Percentiles rank a stretch among this genome's conserved stretches.
Conservation (phyloP, 371 early-diverging fungal genomes). For the Blakeslea trispora region DNA sequence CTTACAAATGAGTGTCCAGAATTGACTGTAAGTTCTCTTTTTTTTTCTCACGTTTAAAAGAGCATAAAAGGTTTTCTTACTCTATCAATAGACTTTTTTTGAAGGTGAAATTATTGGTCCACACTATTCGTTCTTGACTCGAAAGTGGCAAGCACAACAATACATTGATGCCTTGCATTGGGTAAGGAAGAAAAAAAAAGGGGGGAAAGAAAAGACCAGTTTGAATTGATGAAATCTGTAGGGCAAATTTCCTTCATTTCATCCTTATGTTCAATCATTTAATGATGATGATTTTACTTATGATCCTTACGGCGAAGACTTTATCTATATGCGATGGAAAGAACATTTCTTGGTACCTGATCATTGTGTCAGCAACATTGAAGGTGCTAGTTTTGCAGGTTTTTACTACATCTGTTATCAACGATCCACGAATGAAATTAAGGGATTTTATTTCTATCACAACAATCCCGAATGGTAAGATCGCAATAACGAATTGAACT, state of each 20-base stretch:
- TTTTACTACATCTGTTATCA: constrained; percentile 95
- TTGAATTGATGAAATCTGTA: constrained; percentile 14
- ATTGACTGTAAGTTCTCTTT: constrained; percentile 30
- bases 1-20: constrained; percentile 74
- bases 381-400: constrained; percentile 93
- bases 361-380: constrained; percentile 80
- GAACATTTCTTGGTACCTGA: constrained; percentile 96
- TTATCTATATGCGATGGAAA: constrained; percentile 97
- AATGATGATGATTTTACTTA: constrained; percentile 70
- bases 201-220: neutral
- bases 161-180: constrained; percentile 77
- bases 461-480: constrained; percentile 74
- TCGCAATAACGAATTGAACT: neutral
- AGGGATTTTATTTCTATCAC: constrained; percentile 88
- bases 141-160: constrained; percentile 87
- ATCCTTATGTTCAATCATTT: constrained; percentile 60
- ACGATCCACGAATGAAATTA: constrained; percentile 73
- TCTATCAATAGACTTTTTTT: constrained; percentile 66
- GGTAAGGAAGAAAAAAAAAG: constrained; percentile 48
- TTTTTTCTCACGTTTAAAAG: neutral
- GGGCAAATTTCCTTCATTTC: constrained; percentile 70
- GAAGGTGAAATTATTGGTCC: constrained; percentile 86
- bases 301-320: constrained; percentile 71
- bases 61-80: no score
- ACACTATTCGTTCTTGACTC: constrained; percentile 75